Percentiles rank a stretch among this genome's conserved stretches.
These are phyloP conservation scores for Scolecobasidium constrictum DNA, from an alignment of 2,329 filamentous ascomycete genomes.

Conservation along the genomic window DNA sequence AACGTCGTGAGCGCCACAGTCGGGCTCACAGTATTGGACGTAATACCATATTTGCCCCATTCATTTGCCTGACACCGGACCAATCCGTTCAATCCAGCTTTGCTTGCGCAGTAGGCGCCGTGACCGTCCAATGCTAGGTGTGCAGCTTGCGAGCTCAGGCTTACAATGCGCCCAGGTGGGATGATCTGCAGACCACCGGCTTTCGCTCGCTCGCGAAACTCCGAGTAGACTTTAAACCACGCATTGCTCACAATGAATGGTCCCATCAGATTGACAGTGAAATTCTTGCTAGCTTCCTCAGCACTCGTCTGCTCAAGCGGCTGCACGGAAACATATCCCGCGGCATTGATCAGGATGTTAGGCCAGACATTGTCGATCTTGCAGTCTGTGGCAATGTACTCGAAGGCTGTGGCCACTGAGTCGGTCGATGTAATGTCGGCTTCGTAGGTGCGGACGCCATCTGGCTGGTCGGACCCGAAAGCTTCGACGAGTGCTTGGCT, in stretches of 20 bases:
- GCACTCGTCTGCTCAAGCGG: constrained; percentile 31
- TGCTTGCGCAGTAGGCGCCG: constrained; percentile 44
- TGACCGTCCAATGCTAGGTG: constrained; percentile 34
- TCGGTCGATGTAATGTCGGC: constrained; percentile 23
- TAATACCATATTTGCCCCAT: constrained; percentile 44
- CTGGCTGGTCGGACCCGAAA: constrained; percentile 19
- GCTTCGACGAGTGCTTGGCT: constrained; percentile 24
- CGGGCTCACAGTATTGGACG: constrained; percentile 50
- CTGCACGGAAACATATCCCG: constrained; percentile 33
- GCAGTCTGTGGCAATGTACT: neutral
- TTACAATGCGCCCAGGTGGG: constrained; percentile 42
- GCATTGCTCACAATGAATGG: constrained; percentile 35
- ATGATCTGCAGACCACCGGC: neutral
- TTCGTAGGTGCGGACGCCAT: constrained; percentile 19
- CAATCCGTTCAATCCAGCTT: constrained; percentile 49
- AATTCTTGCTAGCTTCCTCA: constrained; percentile 32
- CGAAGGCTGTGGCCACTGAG: constrained; percentile 20
- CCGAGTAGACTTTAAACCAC: constrained; percentile 30
- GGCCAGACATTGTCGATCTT: constrained; percentile 18
- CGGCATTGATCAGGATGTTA: constrained; percentile 23
- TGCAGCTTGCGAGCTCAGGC: constrained; percentile 45
- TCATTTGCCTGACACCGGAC: constrained; percentile 50
- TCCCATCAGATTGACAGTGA: constrained; percentile 33
- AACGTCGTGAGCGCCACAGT: constrained; percentile 37
- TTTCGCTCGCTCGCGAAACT: neutral